Evolutionary conservation across 1,139 yeast species (phyloP).

Genomic region (Blastobotrys malaysiensis): DNA sequence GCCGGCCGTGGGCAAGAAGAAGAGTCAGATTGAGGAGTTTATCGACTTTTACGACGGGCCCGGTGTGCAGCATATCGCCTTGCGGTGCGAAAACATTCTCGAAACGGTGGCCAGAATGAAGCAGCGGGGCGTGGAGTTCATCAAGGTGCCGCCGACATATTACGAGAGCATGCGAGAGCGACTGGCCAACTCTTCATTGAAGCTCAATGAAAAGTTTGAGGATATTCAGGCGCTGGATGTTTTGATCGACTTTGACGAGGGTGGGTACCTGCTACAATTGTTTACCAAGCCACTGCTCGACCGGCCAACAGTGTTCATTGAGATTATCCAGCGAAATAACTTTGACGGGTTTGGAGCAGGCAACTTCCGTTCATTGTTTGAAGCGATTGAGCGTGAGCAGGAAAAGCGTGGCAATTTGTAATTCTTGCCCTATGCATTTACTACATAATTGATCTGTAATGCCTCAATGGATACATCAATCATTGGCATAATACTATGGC

Average conservation of each 20-base stretch:
- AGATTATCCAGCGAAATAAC: constrained; percentile 70
- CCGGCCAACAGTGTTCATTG: constrained; percentile 76
- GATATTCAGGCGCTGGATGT: constrained; percentile 46
- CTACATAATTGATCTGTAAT: too few species aligned
- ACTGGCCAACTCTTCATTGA: constrained; percentile 37
- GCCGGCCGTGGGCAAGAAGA: constrained; percentile 62
- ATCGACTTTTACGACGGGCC: constrained; percentile 70
- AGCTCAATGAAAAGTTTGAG: constrained; percentile 47
- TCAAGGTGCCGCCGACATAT: constrained; percentile 50
- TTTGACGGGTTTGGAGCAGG: constrained; percentile 88
- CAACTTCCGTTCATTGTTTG: constrained; percentile 74
- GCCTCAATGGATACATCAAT: too few species aligned
- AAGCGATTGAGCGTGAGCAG: constrained; percentile 62
- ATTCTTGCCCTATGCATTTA: too few species aligned
- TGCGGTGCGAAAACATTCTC: constrained; percentile 56
- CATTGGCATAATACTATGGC: too few species aligned
- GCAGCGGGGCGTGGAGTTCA: constrained; percentile 64
- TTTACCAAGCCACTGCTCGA: constrained; percentile 73
- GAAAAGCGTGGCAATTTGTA: constrained; percentile 34
- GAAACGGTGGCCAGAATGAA: constrained; percentile 50
- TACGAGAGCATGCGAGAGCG: constrained; percentile 47
- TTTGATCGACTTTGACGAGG: constrained; percentile 67
- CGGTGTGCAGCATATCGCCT: constrained; percentile 78
- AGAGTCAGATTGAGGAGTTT: constrained; percentile 79
- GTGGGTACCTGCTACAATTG: constrained; percentile 68